Evolutionary conservation across 1,139 yeast species (phyloP), one percentile per base, ranked within the genome.

Genomic region (Saccharomyces hybrid): DNA sequence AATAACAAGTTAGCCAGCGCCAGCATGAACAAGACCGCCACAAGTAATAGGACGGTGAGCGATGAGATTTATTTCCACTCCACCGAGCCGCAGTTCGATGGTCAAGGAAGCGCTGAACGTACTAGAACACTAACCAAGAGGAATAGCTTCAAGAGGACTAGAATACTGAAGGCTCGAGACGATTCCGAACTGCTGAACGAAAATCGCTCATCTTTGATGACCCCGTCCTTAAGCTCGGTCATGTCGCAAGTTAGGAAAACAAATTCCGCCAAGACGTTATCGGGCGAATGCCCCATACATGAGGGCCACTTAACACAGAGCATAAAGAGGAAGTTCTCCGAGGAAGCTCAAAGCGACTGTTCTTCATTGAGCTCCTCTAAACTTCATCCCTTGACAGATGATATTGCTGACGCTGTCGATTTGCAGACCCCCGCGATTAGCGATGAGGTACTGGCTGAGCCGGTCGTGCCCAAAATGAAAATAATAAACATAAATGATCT

Each of bases 151-250:
- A 38, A 38, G 44, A 23, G 44, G 13, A 38, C 44, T 9, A 38
- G 44, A 14, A 38, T 38, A 38, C 44, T 38, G 44, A 38, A 38
- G 26, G n/a, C 44, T 38, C 44, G 44, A 16, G 44, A 11, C n/a
- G 44, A 38, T 38, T 38, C 44, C 26, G 44, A 38, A 7, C n/a
- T 20, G 26, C 25, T 20, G 25, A 38, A 20, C 25, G 44, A 38
- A 38, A 38, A 38, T 38, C 44, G 44, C 44, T 30, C 52, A 16
- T 11, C 20, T 14, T 48, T 57, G 1, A 52, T 61, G 20, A 59
- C 64, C 31, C 62, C 64, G 3, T 59, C 63, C n/a, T 56, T 61
- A 60, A 60, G 54, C 44, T 56, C 64, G n/a, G 63, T 61, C 16
- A 50, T 59, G 47, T 58, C 62, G 25, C 64, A 61, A 47, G 57